Conservation (phyloP, 495 filamentous ascomycete genomes). For the Penicillium fimorum region DNA sequence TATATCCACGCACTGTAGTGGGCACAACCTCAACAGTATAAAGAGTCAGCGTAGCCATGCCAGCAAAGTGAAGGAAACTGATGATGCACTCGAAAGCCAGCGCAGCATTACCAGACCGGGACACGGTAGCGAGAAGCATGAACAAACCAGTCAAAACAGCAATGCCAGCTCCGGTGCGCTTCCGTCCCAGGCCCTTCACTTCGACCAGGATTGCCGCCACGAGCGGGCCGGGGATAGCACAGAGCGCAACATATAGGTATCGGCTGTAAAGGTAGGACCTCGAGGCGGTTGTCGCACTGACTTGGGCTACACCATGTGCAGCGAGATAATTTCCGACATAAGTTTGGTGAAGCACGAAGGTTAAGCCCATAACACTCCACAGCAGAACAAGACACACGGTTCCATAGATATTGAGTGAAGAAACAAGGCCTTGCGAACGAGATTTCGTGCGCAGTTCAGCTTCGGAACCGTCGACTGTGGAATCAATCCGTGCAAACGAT, state of each 20-base stretch:
- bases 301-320: not conserved
- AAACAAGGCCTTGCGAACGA: conserved; percentile 4
- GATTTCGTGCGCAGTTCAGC: conserved; percentile 10
- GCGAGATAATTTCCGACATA: conserved; percentile 15
- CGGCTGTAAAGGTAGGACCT: conserved; percentile 13
- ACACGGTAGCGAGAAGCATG: conserved; percentile 3
- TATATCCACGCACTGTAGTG: conserved; percentile 1
- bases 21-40: conserved; percentile 13
- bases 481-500: conserved; percentile 23
- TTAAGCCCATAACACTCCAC: conserved; percentile 18
- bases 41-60: conserved; percentile 4
- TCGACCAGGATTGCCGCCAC: conserved; percentile 2
- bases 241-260: too few species aligned
- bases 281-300: conserved; percentile 6
- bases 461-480: conserved; percentile 15
- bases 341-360: conserved; percentile 20
- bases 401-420: conserved; percentile 8
- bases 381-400: conserved; percentile 13
- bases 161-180: conserved; percentile 15
- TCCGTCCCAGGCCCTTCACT: conserved; percentile 11
- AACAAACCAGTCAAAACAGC: conserved; percentile 5
- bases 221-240: too few species aligned
- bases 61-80: not conserved
- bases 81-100: conserved; percentile 9
- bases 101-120: not conserved